Conservation (phyloP, 2,329 filamentous ascomycete species). For the Canariomyces notabilis region DNA sequence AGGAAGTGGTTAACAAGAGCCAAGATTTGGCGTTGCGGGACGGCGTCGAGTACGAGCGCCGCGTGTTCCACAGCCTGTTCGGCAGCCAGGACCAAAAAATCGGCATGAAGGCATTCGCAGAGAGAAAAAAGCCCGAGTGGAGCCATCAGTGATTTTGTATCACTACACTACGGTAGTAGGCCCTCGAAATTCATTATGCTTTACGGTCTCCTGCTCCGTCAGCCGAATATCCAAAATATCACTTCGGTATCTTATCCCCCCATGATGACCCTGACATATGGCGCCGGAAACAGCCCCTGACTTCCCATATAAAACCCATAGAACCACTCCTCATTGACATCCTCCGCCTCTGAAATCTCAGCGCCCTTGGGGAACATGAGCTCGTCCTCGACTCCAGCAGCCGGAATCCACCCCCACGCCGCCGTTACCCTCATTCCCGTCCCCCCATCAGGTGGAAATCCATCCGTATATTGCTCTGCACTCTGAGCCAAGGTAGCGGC, state of each 20-base stretch:
- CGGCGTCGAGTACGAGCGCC: conserved; percentile 89
- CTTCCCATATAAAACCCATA: conserved; percentile 79
- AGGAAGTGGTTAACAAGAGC: conserved; percentile 99
- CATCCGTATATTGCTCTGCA: conserved; percentile 22
- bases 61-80: conserved; percentile 89
- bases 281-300: conserved; percentile 74
- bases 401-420: conserved; percentile 74
- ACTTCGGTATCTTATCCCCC: not conserved
- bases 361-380: conserved; percentile 78
- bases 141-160: conserved; percentile 68
- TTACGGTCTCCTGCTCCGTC: not conserved
- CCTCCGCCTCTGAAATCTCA: conserved; percentile 75
- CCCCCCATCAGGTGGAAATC: conserved; percentile 72
- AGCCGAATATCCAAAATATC: not conserved
- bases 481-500: conserved; percentile 21
- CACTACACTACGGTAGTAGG: not conserved
- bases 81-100: conserved; percentile 96
- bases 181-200: not conserved
- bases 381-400: conserved; percentile 62
- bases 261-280: conserved; percentile 52
- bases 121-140: conserved; percentile 94
- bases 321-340: conserved; percentile 88
- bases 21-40: conserved; percentile 84
- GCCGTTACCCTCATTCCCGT: conserved; percentile 60
- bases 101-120: conserved; percentile 90